Base-by-base conservation (phyloP, 306 rosid species). In the Oemleria cerasiformis region DNA sequence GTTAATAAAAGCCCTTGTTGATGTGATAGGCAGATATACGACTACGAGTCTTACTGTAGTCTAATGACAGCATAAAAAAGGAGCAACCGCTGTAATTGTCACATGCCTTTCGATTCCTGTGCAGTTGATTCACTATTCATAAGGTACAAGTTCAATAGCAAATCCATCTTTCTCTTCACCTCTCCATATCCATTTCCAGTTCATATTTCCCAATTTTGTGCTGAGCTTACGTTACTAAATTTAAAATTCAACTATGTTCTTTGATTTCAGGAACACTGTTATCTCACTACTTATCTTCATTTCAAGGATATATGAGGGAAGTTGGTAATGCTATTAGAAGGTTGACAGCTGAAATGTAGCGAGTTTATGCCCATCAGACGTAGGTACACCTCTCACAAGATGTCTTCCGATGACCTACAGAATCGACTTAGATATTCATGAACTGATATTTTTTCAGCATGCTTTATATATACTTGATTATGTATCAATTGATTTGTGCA, bases 1-100 rank as follows among this genome's bases (percentile, higher is more conserved):
- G 1, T 82, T 93, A 73, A 93, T 90, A 71, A 78, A 80, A 74
- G 83, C 93, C 63, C 87, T 90, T 17, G 87, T 85, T 6, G 74
- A 77, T 64, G 68, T 90, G 84, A 75, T 87, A 40, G 84, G 84
- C 73, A 82, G 79, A 84, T 68, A 66, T 67, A 65, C 71, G 69
- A 81, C 81, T 72, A 65, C 75, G 13, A 76, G 63, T 56, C 84
- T 74, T 55, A 48, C 60, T 11, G 56, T 68, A 43, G 77, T 67
- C 80, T 76, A 72, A 73, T 43, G 78, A 63, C 67, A 0, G 30
- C 38, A 57, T 36, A 67, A 69, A 10, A 68, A 68, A 70, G 73
- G 75, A 65, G 68, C 57, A 73, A 43, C 53, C 63, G 43, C 36
- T 68, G 34, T 50, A 66, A 73, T 48, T 25, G 17, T 65, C 79